Percentiles rank a stretch among this genome's conserved stretches.
These are phyloP conservation scores for Trypanosoma congolense DNA, from an alignment of 208 protist species.

Conservation along the genomic window DNA sequence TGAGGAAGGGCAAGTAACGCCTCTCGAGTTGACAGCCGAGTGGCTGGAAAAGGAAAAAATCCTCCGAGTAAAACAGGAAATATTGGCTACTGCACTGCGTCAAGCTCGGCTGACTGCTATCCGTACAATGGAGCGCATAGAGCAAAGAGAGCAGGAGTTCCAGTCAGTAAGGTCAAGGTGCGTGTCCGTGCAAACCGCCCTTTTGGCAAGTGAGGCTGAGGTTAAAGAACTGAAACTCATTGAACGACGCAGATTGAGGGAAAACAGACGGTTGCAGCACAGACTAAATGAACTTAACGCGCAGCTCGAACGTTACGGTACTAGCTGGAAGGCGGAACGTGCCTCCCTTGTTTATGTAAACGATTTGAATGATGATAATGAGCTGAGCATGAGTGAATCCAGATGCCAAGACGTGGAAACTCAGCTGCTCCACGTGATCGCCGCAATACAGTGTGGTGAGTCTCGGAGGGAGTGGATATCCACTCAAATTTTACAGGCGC, in stretches of 20 bases:
- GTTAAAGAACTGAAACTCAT: neutral
- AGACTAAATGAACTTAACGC: slow-evolving; percentile 14
- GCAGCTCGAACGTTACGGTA: neutral
- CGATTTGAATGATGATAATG: neutral
- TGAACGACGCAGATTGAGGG: neutral
- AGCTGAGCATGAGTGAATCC: slow-evolving; percentile 5
- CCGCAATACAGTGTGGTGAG: slow-evolving; percentile 8
- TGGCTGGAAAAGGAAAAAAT: slow-evolving; percentile 13
- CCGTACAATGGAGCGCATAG: slow-evolving; percentile 6
- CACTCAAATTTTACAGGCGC: slow-evolving; percentile 5
- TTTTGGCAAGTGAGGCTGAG: neutral
- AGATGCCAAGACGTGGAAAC: neutral
- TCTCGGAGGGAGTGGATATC: slow-evolving; percentile 12
- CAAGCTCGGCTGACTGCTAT: slow-evolving; percentile 9
- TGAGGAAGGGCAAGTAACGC: slow-evolving; percentile 47
- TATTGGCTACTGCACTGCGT: slow-evolving; percentile 13
- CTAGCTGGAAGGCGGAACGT: neutral
- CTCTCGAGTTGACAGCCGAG: slow-evolving; percentile 30
- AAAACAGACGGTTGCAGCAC: slow-evolving; percentile 4
- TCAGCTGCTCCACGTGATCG: slow-evolving; percentile 2
- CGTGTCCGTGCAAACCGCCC: neutral
- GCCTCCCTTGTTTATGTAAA: neutral
- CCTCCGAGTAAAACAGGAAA: slow-evolving; percentile 9
- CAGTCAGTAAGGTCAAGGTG: neutral
- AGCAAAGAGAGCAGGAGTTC: slow-evolving; percentile 12